Percentiles rank a stretch among this genome's conserved stretches.
These are phyloP conservation scores for Oxyria digyna DNA, from an alignment of 148 eudicot genomes.

Conservation along the genomic window DNA sequence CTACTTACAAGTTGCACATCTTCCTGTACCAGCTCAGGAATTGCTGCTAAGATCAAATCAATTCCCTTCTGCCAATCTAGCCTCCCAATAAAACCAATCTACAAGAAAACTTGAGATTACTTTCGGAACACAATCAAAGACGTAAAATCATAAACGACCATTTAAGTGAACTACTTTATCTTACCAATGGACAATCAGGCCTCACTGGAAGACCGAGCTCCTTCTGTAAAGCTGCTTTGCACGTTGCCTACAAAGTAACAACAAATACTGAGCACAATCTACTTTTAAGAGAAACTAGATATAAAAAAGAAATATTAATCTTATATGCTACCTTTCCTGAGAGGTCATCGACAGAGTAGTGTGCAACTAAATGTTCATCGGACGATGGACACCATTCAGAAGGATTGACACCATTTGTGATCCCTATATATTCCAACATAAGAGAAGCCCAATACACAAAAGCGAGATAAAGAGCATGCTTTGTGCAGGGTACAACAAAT, in stretches of 20 bases:
- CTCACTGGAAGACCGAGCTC: constrained; percentile 84
- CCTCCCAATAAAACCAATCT: constrained; percentile 98
- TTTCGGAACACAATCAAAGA: neutral
- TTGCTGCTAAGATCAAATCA: constrained; percentile 63
- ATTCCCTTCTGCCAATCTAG: constrained; percentile 94
- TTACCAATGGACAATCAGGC: constrained; percentile 87
- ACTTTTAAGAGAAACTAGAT: neutral
- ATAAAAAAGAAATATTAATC: neutral
- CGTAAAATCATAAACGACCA: neutral
- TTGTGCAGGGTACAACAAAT: neutral
- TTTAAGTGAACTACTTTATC: constrained; percentile 3
- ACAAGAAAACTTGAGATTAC: constrained; percentile 12
- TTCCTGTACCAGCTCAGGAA: constrained; percentile 69
- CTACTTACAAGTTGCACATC: constrained; percentile 89
- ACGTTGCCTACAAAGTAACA: constrained; percentile 38
- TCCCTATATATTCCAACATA: constrained; percentile 31
- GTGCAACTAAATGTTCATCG: constrained; percentile 58
- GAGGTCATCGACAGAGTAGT: constrained; percentile 64
- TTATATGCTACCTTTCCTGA: constrained; percentile 69
- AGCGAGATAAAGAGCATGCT: neutral
- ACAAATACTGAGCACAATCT: neutral
- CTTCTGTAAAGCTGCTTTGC: constrained; percentile 70
- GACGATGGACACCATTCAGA: constrained; percentile 72
- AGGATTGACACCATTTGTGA: constrained; percentile 71
- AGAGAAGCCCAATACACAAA: neutral